Base-by-base conservation (phyloP, 164 flowering plant species). In the Macadamia integrifolia region DNA sequence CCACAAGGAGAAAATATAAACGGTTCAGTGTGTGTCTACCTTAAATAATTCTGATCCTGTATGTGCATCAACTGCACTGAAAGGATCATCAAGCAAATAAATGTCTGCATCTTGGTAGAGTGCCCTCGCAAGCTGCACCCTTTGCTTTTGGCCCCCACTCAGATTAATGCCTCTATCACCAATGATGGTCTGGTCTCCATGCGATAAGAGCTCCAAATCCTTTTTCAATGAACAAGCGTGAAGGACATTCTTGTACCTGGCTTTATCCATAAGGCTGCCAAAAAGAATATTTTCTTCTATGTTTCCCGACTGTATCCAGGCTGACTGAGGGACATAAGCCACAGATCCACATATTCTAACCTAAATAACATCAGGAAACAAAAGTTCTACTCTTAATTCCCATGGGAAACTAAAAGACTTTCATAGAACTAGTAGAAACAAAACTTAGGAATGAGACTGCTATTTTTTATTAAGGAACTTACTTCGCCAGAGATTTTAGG, bases 51-150 rank as follows among this genome's bases (percentile, higher is more conserved):
- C 94, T 31, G 98, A 88, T 8, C 94, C 96, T 11, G 99, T 95
- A 73, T 95, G 99, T 9, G 98, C 98, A 83, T 95, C 99, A 67
- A 95, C 97, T 52, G 99, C 98, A 84, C 99, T 95, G 71, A 95
- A 95, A 44, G 98, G 98, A 77, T 95, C 99, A 78, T 95, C 99
- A 71, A 95, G 96, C 68, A 95, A 82, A 79, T 95, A 95, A 29
- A 95, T 87, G 70, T 95, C 99, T 6, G 94, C 96, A 80, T 95
- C 97, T 78, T 95, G 99, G 79, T 95, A 95, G 17, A 95, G 87
- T 56, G 99, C 99, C 73, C 99, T 80, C 10, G 99, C 99, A 73
- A 95, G 96, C 79, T 95, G 99, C 64, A 95, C 93, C 58, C 99
- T 76, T 71, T 95, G 99, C 78, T 95, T 95, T 81, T 95, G 99